These are phyloP conservation scores for Penicillium herquei DNA, from an alignment of 495 filamentous ascomycete species.

Conservation along the genomic window DNA sequence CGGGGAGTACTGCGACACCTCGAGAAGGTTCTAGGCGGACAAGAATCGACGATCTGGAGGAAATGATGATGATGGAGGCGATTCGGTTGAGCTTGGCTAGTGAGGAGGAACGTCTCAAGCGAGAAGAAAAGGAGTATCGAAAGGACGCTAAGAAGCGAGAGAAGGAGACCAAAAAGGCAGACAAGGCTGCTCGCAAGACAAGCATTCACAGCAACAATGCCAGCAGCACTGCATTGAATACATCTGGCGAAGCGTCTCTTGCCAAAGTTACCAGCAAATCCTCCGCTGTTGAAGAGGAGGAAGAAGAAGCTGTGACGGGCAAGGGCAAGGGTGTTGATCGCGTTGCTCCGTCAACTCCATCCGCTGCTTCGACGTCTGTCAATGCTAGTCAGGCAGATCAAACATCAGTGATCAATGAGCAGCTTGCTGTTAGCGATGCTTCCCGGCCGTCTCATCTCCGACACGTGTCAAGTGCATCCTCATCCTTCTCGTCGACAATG, in stretches of 20 bases:
- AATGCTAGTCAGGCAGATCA: slow-evolving; percentile 13
- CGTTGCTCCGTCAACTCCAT: slow-evolving; percentile 12
- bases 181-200: slow-evolving; percentile 62
- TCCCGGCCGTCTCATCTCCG: slow-evolving; percentile 65
- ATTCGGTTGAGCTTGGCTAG: slow-evolving; percentile 83
- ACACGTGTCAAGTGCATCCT: slow-evolving; percentile 80
- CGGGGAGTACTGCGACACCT: slow-evolving; percentile 44
- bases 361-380: slow-evolving; percentile 1
- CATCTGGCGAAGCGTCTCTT: slow-evolving; percentile 21
- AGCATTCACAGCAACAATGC: slow-evolving; percentile 47
- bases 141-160: slow-evolving; percentile 82
- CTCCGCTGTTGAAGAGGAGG: slow-evolving; percentile 37
- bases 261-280: slow-evolving; percentile 39
- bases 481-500: slow-evolving; percentile 69
- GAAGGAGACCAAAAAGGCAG: slow-evolving; percentile 77
- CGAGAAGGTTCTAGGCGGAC: slow-evolving; percentile 60
- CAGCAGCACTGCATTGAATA: slow-evolving; percentile 38
- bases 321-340: slow-evolving; percentile 88
- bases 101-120: slow-evolving; percentile 83
- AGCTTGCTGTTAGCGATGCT: slow-evolving; percentile 32
- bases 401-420: slow-evolving; percentile 15
- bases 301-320: slow-evolving; percentile 36
- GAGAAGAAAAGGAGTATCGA: slow-evolving; percentile 73
- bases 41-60: slow-evolving; percentile 84
- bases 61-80: slow-evolving; percentile 98